These are phyloP conservation scores for Coniella vitis DNA, from an alignment of 2,329 filamentous ascomycete genomes.

Conservation along the genomic window DNA sequence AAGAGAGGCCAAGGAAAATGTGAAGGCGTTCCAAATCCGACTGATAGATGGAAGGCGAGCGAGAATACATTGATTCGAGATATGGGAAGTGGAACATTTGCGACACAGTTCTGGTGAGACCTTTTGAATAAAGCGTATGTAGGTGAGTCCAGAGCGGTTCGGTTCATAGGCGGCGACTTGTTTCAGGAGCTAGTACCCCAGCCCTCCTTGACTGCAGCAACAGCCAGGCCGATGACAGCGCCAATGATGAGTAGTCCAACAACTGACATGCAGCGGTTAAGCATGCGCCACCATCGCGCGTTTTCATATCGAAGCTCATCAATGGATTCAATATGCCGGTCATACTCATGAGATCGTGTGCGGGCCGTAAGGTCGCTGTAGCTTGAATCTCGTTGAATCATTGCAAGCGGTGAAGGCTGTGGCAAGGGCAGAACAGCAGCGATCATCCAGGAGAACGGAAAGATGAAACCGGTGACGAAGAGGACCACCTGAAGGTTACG, in stretches of 20 bases:
- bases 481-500: slow-evolving; percentile 69
- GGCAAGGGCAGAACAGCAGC: slow-evolving; percentile 70
- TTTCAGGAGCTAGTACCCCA: slow-evolving; percentile 29
- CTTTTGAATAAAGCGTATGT: too few relatives aligned
- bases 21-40: neutral
- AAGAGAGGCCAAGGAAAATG: neutral
- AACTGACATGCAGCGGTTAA: slow-evolving; percentile 53
- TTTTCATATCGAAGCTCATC: slow-evolving; percentile 44
- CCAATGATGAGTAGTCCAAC: slow-evolving; percentile 48
- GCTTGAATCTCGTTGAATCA: slow-evolving; percentile 40
- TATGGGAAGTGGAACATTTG: neutral
- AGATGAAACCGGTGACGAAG: slow-evolving; percentile 71
- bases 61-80: neutral
- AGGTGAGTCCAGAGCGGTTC: too few relatives aligned
- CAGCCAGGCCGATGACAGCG: slow-evolving; percentile 43
- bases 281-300: slow-evolving; percentile 52
- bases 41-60: neutral
- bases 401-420: slow-evolving; percentile 43
- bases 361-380: slow-evolving; percentile 31
- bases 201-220: slow-evolving; percentile 44
- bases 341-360: slow-evolving; percentile 25
- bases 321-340: slow-evolving; percentile 27
- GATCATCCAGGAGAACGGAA: slow-evolving; percentile 77
- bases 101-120: too few relatives aligned
- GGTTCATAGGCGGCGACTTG: neutral